Evolutionary conservation across 129 eudicot genomes (phyloP).

Genomic region (Flaveria sonorensis): DNA sequence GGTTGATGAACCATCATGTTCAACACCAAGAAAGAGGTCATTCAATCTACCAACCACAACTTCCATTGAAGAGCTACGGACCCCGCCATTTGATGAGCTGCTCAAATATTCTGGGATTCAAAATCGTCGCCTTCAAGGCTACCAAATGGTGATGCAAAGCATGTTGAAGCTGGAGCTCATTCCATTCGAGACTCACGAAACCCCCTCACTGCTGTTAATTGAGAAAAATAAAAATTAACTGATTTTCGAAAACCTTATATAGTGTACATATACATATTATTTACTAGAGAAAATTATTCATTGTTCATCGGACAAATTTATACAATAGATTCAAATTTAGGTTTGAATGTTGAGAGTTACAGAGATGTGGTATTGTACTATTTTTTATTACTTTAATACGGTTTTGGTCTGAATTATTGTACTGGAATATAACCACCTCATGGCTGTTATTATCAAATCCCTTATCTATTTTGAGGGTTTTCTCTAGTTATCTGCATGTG

Average conservation of each 20-base stretch:
- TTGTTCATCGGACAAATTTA: not conserved
- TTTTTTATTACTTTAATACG: not conserved
- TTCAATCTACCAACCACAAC: slow-evolving; percentile 67
- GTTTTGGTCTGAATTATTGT: slow-evolving; percentile 1
- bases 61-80: slow-evolving; percentile 88
- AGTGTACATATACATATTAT: slow-evolving; percentile 10
- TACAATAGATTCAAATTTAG: not conserved
- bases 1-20: slow-evolving; percentile 92
- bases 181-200: slow-evolving; percentile 60
- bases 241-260: not conserved
- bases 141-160: slow-evolving; percentile 71
- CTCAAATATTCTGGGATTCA: slow-evolving; percentile 68
- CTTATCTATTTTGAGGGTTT: not conserved
- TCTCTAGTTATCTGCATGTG: too few relatives aligned
- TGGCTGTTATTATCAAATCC: not conserved
- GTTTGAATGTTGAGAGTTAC: slow-evolving; percentile 10
- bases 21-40: slow-evolving; percentile 74
- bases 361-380: not conserved
- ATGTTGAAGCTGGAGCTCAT: slow-evolving; percentile 35
- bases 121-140: slow-evolving; percentile 62
- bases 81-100: slow-evolving; percentile 80
- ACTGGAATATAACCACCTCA: slow-evolving; percentile 1
- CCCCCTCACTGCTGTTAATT: slow-evolving; percentile 83
- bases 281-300: slow-evolving; percentile 10
- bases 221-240: not conserved